These are phyloP conservation scores for Fusarium brevicatenulatum DNA, from an alignment of 2,329 filamentous ascomycete species.

Conservation along the genomic window DNA sequence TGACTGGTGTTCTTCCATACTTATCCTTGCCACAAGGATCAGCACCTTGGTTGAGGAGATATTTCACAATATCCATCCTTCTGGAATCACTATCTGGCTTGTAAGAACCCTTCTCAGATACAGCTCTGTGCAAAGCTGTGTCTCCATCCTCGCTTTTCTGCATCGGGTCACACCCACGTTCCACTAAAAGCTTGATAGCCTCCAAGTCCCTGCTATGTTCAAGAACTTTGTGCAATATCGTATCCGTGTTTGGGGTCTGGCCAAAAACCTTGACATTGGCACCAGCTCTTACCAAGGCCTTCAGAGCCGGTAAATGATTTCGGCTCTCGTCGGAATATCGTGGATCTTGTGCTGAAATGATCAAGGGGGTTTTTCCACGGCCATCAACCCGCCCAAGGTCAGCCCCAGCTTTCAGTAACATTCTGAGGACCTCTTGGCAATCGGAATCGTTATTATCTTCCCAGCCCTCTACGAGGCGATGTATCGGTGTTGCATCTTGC, in stretches of 20 bases:
- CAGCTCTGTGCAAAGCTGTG: not conserved
- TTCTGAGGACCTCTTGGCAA: conserved; percentile 8
- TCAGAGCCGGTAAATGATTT: not conserved
- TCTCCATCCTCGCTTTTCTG: not conserved
- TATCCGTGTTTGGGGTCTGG: not conserved
- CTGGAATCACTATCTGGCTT: not conserved
- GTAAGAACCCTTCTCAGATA: not conserved
- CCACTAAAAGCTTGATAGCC: conserved; percentile 16
- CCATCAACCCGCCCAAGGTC: conserved; percentile 23
- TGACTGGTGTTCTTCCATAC: not conserved
- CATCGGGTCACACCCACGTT: conserved; percentile 27
- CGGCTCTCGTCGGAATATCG: not conserved
- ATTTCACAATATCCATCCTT: conserved; percentile 8
- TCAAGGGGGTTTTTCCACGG: conserved; percentile 3
- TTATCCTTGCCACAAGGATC: conserved; percentile 8
- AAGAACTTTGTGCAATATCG: conserved; percentile 10
- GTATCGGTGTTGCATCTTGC: conserved; percentile 6
- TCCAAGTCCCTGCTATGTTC: not conserved
- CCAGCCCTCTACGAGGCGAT: conserved; percentile 18
- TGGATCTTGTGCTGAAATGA: not conserved
- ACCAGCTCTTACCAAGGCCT: conserved; percentile 18
- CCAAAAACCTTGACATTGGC: not conserved
- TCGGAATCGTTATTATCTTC: not conserved
- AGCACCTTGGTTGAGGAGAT: conserved; percentile 26
- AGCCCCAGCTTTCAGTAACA: conserved; percentile 21